A percentile compares a stretch with the other conserved stretches of the same genome.
Conservation (phyloP, 192 early-diverging fungal species). For the Backusella tarrabulga region DNA sequence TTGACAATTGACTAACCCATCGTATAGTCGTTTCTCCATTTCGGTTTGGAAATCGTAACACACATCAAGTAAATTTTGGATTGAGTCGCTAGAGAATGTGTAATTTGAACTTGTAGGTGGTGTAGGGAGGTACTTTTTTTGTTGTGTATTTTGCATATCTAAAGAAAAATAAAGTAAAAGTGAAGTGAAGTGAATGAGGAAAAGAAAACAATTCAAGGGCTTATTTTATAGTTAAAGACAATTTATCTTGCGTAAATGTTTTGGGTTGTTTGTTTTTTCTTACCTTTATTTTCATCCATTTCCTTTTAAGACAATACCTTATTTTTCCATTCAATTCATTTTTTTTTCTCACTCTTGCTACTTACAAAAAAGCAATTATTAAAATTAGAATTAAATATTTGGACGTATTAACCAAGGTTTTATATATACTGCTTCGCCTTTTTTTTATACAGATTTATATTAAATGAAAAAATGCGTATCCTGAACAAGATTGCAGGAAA, state of each 20-base stretch:
- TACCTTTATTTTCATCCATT: not conserved
- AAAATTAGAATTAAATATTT: not conserved
- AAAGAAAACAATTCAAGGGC: not conserved
- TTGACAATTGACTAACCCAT: not conserved
- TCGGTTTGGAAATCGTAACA: not conserved
- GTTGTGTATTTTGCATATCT: not conserved
- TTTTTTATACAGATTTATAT: not conserved
- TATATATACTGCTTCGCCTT: not conserved
- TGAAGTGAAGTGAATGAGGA: not conserved
- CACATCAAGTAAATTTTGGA: constrained; percentile 3
- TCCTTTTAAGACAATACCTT: not conserved
- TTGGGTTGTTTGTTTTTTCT: not conserved
- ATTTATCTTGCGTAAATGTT: not conserved
- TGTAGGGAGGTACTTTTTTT: not conserved
- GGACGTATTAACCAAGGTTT: not conserved
- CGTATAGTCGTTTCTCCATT: not conserved
- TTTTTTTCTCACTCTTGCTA: not conserved
- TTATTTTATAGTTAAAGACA: not conserved
- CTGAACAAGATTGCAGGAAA: not conserved
- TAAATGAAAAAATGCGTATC: no score
- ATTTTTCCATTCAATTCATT: not conserved
- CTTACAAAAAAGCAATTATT: no score
- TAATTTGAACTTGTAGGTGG: constrained; percentile 8
- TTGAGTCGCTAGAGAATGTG: not conserved
- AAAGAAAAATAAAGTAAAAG: not conserved